phyloP scores from a whole-genome alignment of 2,329 filamentous ascomycete genomes.

The Phialemonium atrogriseum region DNA sequence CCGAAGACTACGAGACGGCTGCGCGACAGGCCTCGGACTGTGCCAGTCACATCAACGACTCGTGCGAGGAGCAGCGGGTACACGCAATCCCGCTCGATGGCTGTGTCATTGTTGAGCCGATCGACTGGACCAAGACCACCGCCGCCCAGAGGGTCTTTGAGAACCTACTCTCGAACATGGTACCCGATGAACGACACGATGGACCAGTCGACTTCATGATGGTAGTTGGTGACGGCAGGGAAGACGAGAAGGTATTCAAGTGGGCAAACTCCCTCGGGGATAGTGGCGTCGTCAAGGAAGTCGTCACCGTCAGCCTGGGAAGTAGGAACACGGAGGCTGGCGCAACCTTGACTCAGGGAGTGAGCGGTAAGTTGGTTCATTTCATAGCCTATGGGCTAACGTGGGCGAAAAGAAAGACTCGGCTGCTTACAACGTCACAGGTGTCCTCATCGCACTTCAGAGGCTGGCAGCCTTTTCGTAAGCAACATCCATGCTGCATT shows the following conservation, averaged over 20 bases:
- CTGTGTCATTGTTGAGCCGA: constrained; percentile 74
- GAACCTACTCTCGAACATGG: constrained; percentile 36
- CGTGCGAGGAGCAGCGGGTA: constrained; percentile 74
- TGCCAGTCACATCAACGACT: constrained; percentile 90
- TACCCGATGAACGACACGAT: constrained; percentile 21
- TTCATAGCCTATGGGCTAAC: too few species aligned
- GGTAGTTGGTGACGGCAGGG: constrained; percentile 82
- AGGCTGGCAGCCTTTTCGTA: constrained; percentile 35
- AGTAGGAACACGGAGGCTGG: constrained; percentile 82
- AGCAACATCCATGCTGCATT: constrained; percentile 9
- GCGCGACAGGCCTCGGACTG: constrained; percentile 79
- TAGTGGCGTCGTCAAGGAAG: constrained; percentile 52
- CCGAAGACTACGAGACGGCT: constrained; percentile 68
- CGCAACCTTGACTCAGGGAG: constrained; percentile 80
- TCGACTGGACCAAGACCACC: constrained; percentile 80
- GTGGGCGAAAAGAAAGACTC: too few species aligned
- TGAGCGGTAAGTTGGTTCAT: constrained; percentile 61
- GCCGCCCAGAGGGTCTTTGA: constrained; percentile 70
- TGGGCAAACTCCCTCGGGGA: constrained; percentile 78
- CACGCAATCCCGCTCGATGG: constrained; percentile 76
- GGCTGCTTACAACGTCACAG: constrained; percentile 7
- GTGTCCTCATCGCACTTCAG: constrained; percentile 34
- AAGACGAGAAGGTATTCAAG: constrained; percentile 88
- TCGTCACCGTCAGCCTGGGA: constrained; percentile 80
- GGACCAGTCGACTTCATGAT: constrained; percentile 73